A percentile compares a stretch with the other conserved stretches of the same genome.
Conservation (phyloP, 208 protist species). For the Acanthamoeba lenticulata region DNA sequence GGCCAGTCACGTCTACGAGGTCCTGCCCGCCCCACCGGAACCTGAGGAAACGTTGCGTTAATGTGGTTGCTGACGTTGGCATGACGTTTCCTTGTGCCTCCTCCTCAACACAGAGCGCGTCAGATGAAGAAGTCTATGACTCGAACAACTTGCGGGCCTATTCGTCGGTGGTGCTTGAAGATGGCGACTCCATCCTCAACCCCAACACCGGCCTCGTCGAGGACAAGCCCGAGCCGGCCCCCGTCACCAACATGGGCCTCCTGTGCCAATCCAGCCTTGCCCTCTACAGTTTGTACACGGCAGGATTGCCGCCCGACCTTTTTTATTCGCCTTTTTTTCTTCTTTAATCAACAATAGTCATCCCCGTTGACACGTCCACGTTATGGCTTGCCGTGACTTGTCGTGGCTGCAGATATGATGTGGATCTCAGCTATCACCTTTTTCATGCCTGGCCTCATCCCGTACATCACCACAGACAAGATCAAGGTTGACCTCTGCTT, state of each 20-base stretch:
- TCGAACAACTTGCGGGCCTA: neutral
- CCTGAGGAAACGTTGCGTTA: too few relatives aligned
- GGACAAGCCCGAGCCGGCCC: neutral
- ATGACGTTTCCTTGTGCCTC: too few relatives aligned
- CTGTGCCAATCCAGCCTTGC: neutral
- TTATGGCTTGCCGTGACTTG: too few relatives aligned
- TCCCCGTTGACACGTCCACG: too few relatives aligned
- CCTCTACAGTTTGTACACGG: neutral
- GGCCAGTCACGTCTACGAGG: neutral
- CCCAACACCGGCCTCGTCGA: neutral
- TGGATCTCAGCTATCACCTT: slow-evolving; percentile 31
- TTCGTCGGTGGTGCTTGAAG: neutral
- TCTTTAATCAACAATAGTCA: too few relatives aligned
- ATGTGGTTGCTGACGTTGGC: too few relatives aligned
- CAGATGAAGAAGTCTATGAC: neutral
- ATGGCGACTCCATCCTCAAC: neutral
- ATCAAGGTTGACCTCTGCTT: neutral
- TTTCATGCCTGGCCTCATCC: slow-evolving; percentile 44
- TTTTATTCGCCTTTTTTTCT: too few relatives aligned
- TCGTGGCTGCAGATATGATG: slow-evolving; percentile 57
- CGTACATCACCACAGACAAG: slow-evolving; percentile 51
- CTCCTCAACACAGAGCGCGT: too few relatives aligned
- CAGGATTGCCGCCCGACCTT: too few relatives aligned
- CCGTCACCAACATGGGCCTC: neutral
- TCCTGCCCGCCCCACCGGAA: too few relatives aligned